Conservation (phyloP, 225 moss, liverwort and hornwort species). For the Asterella californica region DNA sequence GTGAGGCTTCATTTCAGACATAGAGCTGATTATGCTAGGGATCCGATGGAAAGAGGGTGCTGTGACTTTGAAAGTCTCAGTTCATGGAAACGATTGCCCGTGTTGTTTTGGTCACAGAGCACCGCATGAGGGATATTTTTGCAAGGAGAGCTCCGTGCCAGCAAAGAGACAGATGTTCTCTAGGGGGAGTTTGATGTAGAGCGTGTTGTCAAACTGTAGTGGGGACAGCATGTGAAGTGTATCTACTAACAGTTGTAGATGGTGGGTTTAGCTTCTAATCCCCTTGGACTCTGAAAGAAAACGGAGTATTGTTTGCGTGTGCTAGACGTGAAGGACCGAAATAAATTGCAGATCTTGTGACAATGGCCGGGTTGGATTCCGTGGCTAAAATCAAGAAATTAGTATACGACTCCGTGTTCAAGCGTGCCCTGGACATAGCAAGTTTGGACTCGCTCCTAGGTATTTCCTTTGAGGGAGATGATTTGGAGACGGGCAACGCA, state of each 20-base stretch:
- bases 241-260: not conserved
- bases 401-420: constrained; percentile 40
- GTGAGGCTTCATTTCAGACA: not conserved
- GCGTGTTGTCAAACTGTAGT: not conserved
- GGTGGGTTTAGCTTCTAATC: not conserved
- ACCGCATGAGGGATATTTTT: not conserved
- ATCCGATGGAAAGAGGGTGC: not conserved
- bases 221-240: not conserved
- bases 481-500: constrained; percentile 20
- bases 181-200: not conserved
- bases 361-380: constrained; percentile 22
- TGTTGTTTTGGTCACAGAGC: not conserved
- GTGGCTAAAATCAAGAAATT: constrained; percentile 30
- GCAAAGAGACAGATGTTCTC: not conserved
- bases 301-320: not conserved
- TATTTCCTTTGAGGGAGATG: constrained; percentile 29
- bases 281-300: not conserved
- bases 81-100: not conserved
- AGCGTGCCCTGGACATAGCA: constrained; percentile 40
- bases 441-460: constrained; percentile 20
- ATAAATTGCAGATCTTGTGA: not conserved
- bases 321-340: not conserved
- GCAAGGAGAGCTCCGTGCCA: not conserved
- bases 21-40: not conserved
- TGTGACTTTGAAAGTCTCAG: too few species aligned